Evolutionary conservation across 805 yeast species (phyloP), one percentile per base, ranked within the genome.

Genomic region (Alloascoidea africana): DNA sequence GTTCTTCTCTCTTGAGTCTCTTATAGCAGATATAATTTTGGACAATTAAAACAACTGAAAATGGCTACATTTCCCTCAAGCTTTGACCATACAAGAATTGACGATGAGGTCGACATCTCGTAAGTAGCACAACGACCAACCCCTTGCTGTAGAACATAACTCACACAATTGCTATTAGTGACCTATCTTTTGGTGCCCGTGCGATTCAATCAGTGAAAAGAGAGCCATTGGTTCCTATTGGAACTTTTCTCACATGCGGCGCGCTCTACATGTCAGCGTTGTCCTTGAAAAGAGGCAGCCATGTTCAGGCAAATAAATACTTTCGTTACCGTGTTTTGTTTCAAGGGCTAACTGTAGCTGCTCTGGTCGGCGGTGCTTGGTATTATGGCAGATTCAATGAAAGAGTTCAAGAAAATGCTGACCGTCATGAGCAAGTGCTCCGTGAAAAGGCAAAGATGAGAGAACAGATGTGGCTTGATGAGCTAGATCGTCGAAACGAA

Each of bases 261-360:
- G 95, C 96, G 0, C 83, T 87, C 19, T 59, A 69, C 0, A 60
- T 86, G 45, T 93, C 96, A 2, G 86, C 85, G 2, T 68, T 70
- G 45, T 81, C 87, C 16, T 63, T 86, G 43, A 68, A 77, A 47
- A 61, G 64, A 18, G 94, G 96, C 17, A 74, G 84, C 46, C 69
- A 76, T 43, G 61, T 64, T 34, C 73, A 73, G 39, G 93, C 96
- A 0, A 94, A 87, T 58, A 69, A 70, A 36, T 86, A 83, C 73
- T 87, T 84, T 64, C 68, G 89, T 47, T 83, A 85, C 73, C 78
- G 96, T 65, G 89, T 87, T 35, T 91, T 72, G 0, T 66, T 85
- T 47, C 96, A 87, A 58, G 84, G 81, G 3, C 70, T 79, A 41
- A 87, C 96, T 0, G 60, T 87, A 33, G 76, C 75, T 13, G 94